Percentiles rank a stretch among this genome's conserved stretches.
phyloP scores from a whole-genome alignment of 768 basidiomycete genomes.

The Agaricus subrufescens region DNA sequence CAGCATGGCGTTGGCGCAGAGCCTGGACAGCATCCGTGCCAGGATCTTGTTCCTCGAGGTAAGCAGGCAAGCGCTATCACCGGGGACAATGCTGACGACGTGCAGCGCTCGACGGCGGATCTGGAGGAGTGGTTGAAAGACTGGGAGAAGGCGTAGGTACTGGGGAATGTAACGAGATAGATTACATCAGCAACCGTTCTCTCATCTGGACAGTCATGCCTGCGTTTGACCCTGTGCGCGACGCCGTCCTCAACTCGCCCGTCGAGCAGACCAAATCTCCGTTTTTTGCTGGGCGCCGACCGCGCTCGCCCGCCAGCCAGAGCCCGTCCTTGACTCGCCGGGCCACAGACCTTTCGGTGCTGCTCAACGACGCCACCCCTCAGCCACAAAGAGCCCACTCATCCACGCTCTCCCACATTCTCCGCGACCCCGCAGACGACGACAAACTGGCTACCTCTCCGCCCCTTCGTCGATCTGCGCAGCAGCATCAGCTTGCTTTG shows the following conservation, averaged over 20 bases:
- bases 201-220: slow-evolving; percentile 39
- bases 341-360: slow-evolving; percentile 72
- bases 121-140: slow-evolving; percentile 47
- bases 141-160: background rate
- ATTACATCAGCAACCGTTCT: slow-evolving; percentile 20
- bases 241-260: slow-evolving; percentile 80
- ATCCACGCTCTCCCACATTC: slow-evolving; percentile 41
- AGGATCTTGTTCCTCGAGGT: slow-evolving; percentile 62
- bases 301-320: slow-evolving; percentile 29
- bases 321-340: slow-evolving; percentile 52
- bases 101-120: slow-evolving; percentile 56
- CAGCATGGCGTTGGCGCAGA: slow-evolving; percentile 57
- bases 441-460: slow-evolving; percentile 28
- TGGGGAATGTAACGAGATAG: background rate
- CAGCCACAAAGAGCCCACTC: slow-evolving; percentile 20
- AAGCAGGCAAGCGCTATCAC: slow-evolving; percentile 7
- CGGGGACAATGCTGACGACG: background rate
- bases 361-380: slow-evolving; percentile 57
- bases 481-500: slow-evolving; percentile 10
- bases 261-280: slow-evolving; percentile 38
- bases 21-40: slow-evolving; percentile 62
- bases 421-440: slow-evolving; percentile 23
- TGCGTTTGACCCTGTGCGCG: slow-evolving; percentile 82
- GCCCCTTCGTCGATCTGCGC: slow-evolving; percentile 22
- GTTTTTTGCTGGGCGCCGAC: slow-evolving; percentile 17